Conservation (phyloP, 139 green algal genomes). For the Dunaliella primolecta region DNA sequence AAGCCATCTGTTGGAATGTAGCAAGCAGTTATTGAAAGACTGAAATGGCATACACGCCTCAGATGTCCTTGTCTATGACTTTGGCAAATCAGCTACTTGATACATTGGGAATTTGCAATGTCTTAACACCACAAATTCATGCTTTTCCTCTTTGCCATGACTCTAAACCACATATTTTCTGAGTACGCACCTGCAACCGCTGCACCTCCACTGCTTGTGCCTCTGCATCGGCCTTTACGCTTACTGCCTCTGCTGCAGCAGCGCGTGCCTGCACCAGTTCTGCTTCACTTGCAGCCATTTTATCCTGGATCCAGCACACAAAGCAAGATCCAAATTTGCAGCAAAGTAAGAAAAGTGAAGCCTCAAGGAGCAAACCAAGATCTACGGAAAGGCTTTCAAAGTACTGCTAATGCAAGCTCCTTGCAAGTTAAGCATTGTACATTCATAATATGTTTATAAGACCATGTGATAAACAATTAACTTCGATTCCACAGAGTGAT, state of each 20-base stretch:
- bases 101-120: too few relatives aligned
- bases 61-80: too few relatives aligned
- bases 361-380: neutral
- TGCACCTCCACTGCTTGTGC: slow-evolving; percentile 23
- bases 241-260: slow-evolving; percentile 12
- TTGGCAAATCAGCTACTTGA: too few relatives aligned
- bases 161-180: too few relatives aligned
- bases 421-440: neutral
- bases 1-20: too few relatives aligned
- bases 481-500: too few relatives aligned
- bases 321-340: neutral
- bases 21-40: too few relatives aligned
- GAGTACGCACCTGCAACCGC: slow-evolving; percentile 34
- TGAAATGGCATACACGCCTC: too few relatives aligned
- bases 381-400: neutral
- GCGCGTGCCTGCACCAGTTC: slow-evolving; percentile 20
- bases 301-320: slow-evolving; percentile 11
- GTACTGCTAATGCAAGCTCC: too few relatives aligned
- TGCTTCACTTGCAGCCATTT: slow-evolving; percentile 3
- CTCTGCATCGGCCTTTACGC: neutral
- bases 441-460: neutral
- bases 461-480: too few relatives aligned
- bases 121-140: too few relatives aligned
- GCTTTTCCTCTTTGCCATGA: too few relatives aligned
- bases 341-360: neutral